Base-by-base conservation (phyloP, 352 stramenopile species). In the Globisporangium middletonii region DNA sequence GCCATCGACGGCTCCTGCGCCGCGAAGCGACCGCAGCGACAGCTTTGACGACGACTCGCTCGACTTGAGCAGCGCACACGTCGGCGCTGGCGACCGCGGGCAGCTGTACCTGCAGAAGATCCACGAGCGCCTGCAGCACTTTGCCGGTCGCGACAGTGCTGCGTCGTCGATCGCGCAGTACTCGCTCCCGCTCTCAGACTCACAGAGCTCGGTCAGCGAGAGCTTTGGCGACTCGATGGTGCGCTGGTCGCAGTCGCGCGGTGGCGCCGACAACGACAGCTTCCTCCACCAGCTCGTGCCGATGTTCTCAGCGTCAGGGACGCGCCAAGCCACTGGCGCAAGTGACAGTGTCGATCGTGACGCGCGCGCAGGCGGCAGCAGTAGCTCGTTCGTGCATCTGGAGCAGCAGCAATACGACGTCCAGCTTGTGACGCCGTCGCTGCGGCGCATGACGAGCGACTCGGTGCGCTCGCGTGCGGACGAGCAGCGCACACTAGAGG, bases 261-360 rank as follows among this genome's bases (percentile, higher is more conserved):
- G 64, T 8, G 44, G 58, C 33, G 59, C 4, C 41, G 43, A 60
- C 13, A 59, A 77, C 23, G 72, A 81, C 37, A 75, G 68, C 41
- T 75, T 89, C 9, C 64, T 86, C 33, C 83, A 88, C 54, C 63
- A 78, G 19, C 48, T 91, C 33, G 64, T 91, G 0, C 78, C 80
- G 7, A 81, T 91, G 53, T 91, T 91, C 50, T 65, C 68, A 15
- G 68, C 58, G 18, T 56, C 38, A 35, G 37, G 13, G 9, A 23
- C 63, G 15, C 35, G 19, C 27, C 57, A 54, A 8, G 28, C 41
- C 33, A 47, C n/a, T 55, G 28, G 12, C 26, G 63, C 71, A 27
- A 35, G 18, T 12, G n/a, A 49, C 13, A 46, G 13, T 23, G 41
- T 9, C 18, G 43, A 27, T 18, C 3, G 11, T 18, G 18, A 26